These are phyloP conservation scores for Inosperma sp. DNA, from an alignment of 768 basidiomycete species.

Conservation along the genomic window DNA sequence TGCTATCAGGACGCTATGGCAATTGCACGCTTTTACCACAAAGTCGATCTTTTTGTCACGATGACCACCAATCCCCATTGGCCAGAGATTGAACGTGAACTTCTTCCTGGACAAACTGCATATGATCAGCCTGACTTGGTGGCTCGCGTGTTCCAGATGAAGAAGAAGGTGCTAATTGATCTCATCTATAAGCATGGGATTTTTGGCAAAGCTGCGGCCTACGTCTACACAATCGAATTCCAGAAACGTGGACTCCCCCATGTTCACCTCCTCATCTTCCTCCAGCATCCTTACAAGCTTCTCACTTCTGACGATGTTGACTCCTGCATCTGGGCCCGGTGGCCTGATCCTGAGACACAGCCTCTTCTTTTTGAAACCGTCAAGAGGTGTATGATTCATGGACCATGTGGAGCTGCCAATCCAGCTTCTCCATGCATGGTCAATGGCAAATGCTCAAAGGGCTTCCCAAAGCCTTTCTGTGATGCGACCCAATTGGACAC, in stretches of 20 bases:
- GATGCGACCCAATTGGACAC: slow-evolving; percentile 17
- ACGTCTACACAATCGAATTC: slow-evolving; percentile 49
- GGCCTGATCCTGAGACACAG: slow-evolving; percentile 38
- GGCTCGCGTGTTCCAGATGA: slow-evolving; percentile 41
- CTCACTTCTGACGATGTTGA: slow-evolving; percentile 35
- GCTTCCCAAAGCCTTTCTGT: slow-evolving; percentile 29
- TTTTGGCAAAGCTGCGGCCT: slow-evolving; percentile 39
- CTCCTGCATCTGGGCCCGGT: slow-evolving; percentile 32
- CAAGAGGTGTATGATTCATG: slow-evolving; percentile 35
- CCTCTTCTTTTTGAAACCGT: slow-evolving; percentile 30
- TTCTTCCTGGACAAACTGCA: slow-evolving; percentile 36
- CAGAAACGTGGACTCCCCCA: slow-evolving; percentile 53
- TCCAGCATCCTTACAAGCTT: slow-evolving; percentile 30
- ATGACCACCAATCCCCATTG: slow-evolving; percentile 51
- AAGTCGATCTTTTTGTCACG: slow-evolving; percentile 46
- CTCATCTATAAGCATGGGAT: slow-evolving; percentile 35
- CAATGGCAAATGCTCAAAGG: slow-evolving; percentile 28
- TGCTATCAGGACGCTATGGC: slow-evolving; percentile 45
- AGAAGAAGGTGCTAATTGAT: slow-evolving; percentile 36
- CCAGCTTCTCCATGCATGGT: slow-evolving; percentile 37
- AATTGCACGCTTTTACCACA: slow-evolving; percentile 32
- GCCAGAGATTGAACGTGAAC: slow-evolving; percentile 39
- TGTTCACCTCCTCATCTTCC: slow-evolving; percentile 44
- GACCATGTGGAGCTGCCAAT: slow-evolving; percentile 34
- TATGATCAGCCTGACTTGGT: slow-evolving; percentile 49